phyloP scores from a whole-genome alignment of 1,284 basidiomycete genomes.

The Cryptococcus floricola region DNA sequence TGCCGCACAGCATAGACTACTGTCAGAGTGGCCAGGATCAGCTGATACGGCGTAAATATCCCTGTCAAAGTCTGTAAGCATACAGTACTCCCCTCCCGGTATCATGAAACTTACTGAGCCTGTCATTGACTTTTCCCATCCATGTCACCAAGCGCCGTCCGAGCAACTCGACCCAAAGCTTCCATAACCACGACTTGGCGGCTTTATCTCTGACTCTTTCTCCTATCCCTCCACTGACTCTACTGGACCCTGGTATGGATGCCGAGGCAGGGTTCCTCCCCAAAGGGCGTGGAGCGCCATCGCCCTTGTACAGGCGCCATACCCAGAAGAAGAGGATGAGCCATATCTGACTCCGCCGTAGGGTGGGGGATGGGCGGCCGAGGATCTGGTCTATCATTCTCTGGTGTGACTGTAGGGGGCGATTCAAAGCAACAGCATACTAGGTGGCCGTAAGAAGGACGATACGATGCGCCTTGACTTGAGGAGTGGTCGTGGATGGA shows the following conservation, averaged over 20 bases:
- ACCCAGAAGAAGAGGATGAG: slow-evolving; percentile 86
- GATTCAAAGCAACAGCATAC: no score
- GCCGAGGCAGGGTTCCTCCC: slow-evolving; percentile 4
- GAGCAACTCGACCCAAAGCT: slow-evolving; percentile 30
- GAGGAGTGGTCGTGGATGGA: no score
- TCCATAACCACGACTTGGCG: slow-evolving; percentile 26
- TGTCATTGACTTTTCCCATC: slow-evolving; percentile 40
- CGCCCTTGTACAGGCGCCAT: slow-evolving; percentile 69
- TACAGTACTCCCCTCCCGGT: not conserved
- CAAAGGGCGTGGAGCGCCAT: slow-evolving; percentile 48
- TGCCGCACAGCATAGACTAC: slow-evolving; percentile 79
- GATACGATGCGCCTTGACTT: no score
- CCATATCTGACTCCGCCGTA: slow-evolving; percentile 74
- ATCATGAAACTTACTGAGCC: slow-evolving; percentile 34
- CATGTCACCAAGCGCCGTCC: slow-evolving; percentile 33
- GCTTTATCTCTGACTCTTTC: slow-evolving; percentile 3
- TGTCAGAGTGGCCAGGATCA: slow-evolving; percentile 80
- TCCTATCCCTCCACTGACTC: slow-evolving; percentile 3
- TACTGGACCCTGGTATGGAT: slow-evolving; percentile 1
- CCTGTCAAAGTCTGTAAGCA: slow-evolving; percentile 51
- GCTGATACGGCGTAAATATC: slow-evolving; percentile 90
- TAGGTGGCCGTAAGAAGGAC: no score
- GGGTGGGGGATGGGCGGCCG: slow-evolving; percentile 68
- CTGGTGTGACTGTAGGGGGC: no score
- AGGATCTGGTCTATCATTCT: slow-evolving; percentile 78